Percentiles rank a stretch among this genome's conserved stretches.
phyloP scores from a whole-genome alignment of 139 green algal genomes.

The Picochlorum sp. region DNA sequence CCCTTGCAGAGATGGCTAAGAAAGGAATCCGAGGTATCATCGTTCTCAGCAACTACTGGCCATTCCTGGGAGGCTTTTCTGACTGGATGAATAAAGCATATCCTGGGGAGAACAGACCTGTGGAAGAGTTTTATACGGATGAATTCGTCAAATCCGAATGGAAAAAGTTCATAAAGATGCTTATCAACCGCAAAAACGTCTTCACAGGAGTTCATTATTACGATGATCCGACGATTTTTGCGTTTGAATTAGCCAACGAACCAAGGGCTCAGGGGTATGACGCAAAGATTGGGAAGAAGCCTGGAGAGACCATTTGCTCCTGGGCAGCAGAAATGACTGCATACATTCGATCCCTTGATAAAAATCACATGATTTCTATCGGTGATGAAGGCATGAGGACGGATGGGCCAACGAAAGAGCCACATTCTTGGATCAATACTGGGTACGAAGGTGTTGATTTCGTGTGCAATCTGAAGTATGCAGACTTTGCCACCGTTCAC shows the following conservation, averaged over 20 bases:
- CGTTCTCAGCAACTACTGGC: constrained; percentile 36
- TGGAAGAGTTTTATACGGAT: constrained; percentile 32
- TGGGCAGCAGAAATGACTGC: constrained; percentile 26
- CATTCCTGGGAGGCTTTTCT: constrained; percentile 24
- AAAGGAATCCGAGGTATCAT: constrained; percentile 34
- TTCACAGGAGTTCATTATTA: constrained; percentile 16
- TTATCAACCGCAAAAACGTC: constrained; percentile 25
- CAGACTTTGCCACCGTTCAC: constrained; percentile 32
- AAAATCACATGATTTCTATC: constrained; percentile 31
- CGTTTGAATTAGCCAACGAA: constrained; percentile 33
- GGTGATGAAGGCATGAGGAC: constrained; percentile 28
- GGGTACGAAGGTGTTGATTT: constrained; percentile 31
- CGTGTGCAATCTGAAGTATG: constrained; percentile 14
- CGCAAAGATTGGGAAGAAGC: neutral
- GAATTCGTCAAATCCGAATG: constrained; percentile 5
- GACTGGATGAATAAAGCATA: constrained; percentile 22
- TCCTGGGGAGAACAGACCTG: constrained; percentile 1
- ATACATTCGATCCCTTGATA: constrained; percentile 21
- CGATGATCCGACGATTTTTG: constrained; percentile 35
- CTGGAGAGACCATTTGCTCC: constrained; percentile 12
- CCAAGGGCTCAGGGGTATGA: constrained; percentile 22
- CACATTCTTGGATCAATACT: constrained; percentile 17
- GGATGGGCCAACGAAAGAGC: constrained; percentile 8
- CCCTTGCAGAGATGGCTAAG: constrained; percentile 28
- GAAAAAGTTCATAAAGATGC: constrained; percentile 3